Conservation (phyloP, 345 rosid genomes). For the Camelina neglecta region DNA sequence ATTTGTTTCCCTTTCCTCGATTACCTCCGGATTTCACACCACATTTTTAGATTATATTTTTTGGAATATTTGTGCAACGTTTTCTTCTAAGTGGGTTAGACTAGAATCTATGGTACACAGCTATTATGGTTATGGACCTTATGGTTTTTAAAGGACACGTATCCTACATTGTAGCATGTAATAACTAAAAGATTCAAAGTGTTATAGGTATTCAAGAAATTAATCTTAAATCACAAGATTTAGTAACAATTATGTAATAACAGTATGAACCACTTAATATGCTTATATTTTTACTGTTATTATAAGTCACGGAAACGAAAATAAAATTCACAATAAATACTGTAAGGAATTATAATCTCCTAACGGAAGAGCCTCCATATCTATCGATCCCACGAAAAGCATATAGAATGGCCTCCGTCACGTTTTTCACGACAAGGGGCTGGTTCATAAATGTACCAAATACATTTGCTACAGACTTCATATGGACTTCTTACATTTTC, state of each 20-base stretch:
- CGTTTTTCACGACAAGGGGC: slow-evolving; percentile 24
- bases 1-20: slow-evolving; percentile 3
- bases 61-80: slow-evolving; percentile 11
- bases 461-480: slow-evolving; percentile 19
- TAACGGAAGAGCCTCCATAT: not conserved
- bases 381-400: slow-evolving; percentile 6
- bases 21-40: slow-evolving; percentile 12
- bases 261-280: not conserved
- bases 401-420: slow-evolving; percentile 9
- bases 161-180: too few relatives aligned
- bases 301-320: too few relatives aligned
- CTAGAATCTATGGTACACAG: slow-evolving; percentile 2
- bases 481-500: not conserved
- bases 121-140: too few relatives aligned
- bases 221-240: not conserved
- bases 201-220: not conserved
- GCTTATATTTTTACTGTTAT: not conserved
- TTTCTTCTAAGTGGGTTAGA: slow-evolving; percentile 27
- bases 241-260: not conserved
- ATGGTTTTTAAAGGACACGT: too few relatives aligned
- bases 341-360: not conserved
- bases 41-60: not conserved
- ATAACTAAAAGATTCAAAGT: not conserved
- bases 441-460: slow-evolving; percentile 21
- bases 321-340: not conserved